These are phyloP conservation scores for Colletotrichum sp. DNA, from an alignment of 2,329 filamentous ascomycete genomes.

Conservation along the genomic window DNA sequence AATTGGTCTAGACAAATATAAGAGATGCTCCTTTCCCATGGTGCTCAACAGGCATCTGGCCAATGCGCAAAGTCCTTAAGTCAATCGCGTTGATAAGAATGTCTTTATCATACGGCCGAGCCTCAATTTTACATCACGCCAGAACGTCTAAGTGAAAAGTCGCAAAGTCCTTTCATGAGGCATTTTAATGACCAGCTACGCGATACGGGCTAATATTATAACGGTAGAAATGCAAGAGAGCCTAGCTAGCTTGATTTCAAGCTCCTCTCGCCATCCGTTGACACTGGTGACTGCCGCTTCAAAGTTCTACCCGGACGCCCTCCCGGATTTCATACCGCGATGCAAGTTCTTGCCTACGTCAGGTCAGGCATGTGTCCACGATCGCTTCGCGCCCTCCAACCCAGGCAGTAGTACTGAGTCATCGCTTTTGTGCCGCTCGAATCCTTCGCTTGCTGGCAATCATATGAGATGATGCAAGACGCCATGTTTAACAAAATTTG, in stretches of 20 bases:
- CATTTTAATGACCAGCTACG: background rate
- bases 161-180: fast-evolving
- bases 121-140: too few relatives aligned
- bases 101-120: too few relatives aligned
- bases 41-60: too few relatives aligned
- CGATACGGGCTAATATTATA: fast-evolving
- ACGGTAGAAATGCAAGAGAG: background rate
- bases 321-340: fast-evolving
- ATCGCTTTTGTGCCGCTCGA: background rate
- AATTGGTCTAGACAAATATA: too few relatives aligned
- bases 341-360: background rate
- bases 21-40: too few relatives aligned
- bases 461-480: background rate
- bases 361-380: background rate
- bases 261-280: fast-evolving
- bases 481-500: background rate
- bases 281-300: background rate
- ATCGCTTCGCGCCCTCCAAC: background rate
- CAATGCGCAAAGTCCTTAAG: too few relatives aligned
- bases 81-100: fast-evolving
- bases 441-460: background rate
- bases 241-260: fast-evolving
- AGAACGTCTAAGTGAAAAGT: too few relatives aligned
- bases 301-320: fast-evolving
- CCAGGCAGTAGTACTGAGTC: background rate